Evolutionary conservation across 2,329 filamentous ascomycete species (phyloP), one percentile per base, ranked within the genome.

Genomic region (Dactylellina sp.): DNA sequence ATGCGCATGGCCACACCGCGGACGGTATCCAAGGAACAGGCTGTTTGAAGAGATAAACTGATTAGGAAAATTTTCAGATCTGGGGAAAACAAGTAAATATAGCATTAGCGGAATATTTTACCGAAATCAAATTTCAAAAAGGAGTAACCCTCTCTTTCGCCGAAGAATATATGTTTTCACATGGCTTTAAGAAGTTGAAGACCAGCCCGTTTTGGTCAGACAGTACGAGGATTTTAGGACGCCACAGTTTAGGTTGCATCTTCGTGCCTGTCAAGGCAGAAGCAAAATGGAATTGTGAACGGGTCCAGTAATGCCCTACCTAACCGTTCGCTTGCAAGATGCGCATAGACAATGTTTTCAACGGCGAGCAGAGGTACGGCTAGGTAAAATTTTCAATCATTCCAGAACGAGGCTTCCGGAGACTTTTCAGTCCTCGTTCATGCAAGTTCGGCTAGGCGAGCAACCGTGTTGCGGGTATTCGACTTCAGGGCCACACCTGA

Each of bases 341-440:
- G 11, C 16, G 39, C 39, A 42, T 14, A 42, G 14, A 42, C 39
- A 42, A 42, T 42, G 14, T 32, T 32, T 42, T 12, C 39, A 42
- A 42, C 16, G 39, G 16, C 39, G 39, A 42, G 14, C 12, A 42
- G 16, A 42, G 11, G 16, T 4, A 42, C 11, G 39, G 11, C 14
- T 42, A 42, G 16, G 42, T 37, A 16, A 9, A 22, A 14, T 46
- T 37, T 20, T 35, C 32, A 14, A 40, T 20, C 35, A 39, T 25
- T 25, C 37, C 4, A 40, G 44, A 61, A 42, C 14, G 24, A 50
- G 57, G 57, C 28, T 50, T 25, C 56, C 61, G 61, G 61, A 49
- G 50, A 65, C 50, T 65, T 65, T 65, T 65, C 25, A 14, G 44
- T 32, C 37, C 16, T 35, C 37, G 32, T 42, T 39, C 22, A 22